Conservation (phyloP, 257 asterid genomes). For the Capsicum chinense region DNA sequence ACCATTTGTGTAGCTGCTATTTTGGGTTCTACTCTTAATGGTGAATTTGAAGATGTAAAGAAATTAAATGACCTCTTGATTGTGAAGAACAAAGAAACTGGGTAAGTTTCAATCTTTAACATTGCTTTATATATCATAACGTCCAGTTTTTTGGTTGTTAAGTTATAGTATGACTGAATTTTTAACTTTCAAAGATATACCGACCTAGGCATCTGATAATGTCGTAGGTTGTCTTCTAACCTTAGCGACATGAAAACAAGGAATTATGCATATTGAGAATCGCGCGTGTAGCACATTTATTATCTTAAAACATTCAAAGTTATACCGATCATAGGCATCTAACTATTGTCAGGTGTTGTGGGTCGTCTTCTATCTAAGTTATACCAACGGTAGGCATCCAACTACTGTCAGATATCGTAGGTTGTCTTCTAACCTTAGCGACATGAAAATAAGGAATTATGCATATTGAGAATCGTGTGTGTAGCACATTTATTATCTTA, state of each 20-base stretch:
- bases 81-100: slow-evolving; percentile 72
- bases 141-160: not conserved
- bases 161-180: not conserved
- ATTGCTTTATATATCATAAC: not conserved
- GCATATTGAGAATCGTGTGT: not conserved
- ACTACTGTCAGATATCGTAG: not conserved
- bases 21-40: slow-evolving; percentile 85
- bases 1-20: slow-evolving; percentile 93
- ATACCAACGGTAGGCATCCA: not conserved
- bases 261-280: not conserved
- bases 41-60: slow-evolving; percentile 93
- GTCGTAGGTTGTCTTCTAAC: not conserved
- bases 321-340: no score
- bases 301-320: no score
- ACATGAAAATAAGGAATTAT: no score
- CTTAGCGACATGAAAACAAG: not conserved
- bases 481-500: not conserved
- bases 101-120: slow-evolving; percentile 43
- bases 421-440: no score
- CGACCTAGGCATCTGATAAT: not conserved
- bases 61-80: slow-evolving; percentile 69
- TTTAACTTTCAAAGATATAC: not conserved
- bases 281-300: not conserved
- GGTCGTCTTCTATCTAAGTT: not conserved
- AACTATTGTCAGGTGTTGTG: no score